A percentile compares a stretch with the other conserved stretches of the same genome.
Conservation (phyloP, 164 flowering plant species). For the Magnolia sinica region DNA sequence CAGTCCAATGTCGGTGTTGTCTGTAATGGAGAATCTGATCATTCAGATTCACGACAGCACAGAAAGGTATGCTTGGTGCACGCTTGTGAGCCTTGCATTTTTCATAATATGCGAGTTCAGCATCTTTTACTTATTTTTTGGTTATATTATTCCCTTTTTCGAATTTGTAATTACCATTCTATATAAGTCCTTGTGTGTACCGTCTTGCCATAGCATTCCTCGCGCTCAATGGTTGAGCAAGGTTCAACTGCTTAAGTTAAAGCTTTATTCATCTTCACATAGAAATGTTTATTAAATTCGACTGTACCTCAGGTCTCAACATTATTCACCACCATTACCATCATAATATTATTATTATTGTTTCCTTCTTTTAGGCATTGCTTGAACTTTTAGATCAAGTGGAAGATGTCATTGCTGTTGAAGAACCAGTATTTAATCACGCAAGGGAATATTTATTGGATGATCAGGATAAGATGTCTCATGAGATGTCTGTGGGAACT, state of each 20-base stretch:
- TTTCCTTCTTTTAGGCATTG: constrained; percentile 54
- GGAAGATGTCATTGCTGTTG: constrained; percentile 80
- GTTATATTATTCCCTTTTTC: neutral
- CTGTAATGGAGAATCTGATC: constrained; percentile 37
- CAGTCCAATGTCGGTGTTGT: constrained; percentile 43
- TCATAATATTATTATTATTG: no score
- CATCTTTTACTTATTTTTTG: neutral
- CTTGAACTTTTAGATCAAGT: constrained; percentile 96
- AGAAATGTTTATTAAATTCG: no score
- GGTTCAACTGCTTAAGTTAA: neutral
- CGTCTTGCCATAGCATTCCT: constrained; percentile 5
- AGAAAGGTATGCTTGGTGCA: constrained; percentile 54
- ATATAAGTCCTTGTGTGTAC: neutral
- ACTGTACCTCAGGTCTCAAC: no score
- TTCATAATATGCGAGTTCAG: neutral
- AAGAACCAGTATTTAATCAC: constrained; percentile 34
- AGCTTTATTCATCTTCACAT: no score
- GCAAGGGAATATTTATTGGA: constrained; percentile 12
- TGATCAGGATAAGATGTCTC: constrained; percentile 15
- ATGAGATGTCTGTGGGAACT: constrained; percentile 12
- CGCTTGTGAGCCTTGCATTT: neutral
- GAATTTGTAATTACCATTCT: neutral
- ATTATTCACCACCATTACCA: neutral
- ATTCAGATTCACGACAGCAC: constrained; percentile 53
- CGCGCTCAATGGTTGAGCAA: neutral